Evolutionary conservation across 257 asterid species (phyloP).

Genomic region (Ligustrum vulgare): DNA sequence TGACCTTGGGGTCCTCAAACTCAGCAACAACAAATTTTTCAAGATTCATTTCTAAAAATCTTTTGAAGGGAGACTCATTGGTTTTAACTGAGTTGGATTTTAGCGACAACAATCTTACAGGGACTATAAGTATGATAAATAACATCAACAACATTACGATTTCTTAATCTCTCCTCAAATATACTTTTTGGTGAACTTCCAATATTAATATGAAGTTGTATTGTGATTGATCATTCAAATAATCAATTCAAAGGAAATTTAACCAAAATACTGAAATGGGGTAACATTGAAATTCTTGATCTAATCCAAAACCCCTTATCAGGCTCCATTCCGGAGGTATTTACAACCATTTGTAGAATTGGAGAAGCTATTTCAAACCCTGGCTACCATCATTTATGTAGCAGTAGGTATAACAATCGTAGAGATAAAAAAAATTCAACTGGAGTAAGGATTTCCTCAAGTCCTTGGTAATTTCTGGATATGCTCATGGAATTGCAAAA

Average conservation of each 20-base stretch:
- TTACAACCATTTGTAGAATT: no score
- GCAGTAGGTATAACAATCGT: no score
- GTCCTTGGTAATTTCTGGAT: no score
- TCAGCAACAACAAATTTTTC: constrained; percentile 75
- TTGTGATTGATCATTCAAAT: constrained; percentile 63
- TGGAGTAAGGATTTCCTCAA: no score
- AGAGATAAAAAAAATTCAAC: no score
- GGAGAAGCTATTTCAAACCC: no score
- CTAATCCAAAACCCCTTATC: no score
- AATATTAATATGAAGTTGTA: constrained; percentile 57
- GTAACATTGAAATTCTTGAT: constrained; percentile 6
- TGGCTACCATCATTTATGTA: no score
- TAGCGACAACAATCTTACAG: constrained; percentile 85
- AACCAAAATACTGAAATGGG: constrained; percentile 77
- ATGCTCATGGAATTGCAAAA: no score
- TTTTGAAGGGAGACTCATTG: constrained; percentile 79
- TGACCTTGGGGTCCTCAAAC: constrained; percentile 40
- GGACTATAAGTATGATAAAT: constrained; percentile 74
- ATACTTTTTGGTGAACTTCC: constrained; percentile 73
- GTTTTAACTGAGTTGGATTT: constrained; percentile 76
- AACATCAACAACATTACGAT: constrained; percentile 69
- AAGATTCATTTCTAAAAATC: constrained; percentile 73
- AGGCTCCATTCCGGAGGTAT: no score
- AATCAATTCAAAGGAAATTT: constrained; percentile 77
- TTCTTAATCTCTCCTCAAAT: constrained; percentile 47